Evolutionary conservation across 495 filamentous ascomycete species (phyloP), one percentile per base, ranked within the genome.

Genomic region (Penicillium soppii): DNA sequence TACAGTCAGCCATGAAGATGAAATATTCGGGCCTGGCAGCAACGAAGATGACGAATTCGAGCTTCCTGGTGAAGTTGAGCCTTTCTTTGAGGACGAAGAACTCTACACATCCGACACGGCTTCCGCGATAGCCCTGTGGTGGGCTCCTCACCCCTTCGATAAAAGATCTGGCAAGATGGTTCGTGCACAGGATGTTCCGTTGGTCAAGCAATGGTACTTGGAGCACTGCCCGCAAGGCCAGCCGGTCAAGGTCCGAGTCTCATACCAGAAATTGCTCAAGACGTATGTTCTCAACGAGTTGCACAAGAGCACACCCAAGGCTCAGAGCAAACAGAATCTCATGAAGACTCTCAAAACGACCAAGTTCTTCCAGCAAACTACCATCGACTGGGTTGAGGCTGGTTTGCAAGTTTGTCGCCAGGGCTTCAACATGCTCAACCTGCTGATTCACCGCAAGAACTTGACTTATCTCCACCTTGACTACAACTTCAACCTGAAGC

Each of bases 401-500:
- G 95, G 95, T 69, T 80, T 99, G 59, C 95, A 97, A 74, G 95
- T 99, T 52, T 97, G 94, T 68, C 83, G 95, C 37, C 95, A 99
- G 65, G 95, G 95, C 25, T 99, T 96, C 76, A 99, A 97, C 75
- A 99, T 99, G 95, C 78, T 99, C 54, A 99, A 97, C 65, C 75
- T 99, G 49, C 74, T 99, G 59, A 99, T 99, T 58, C 95, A 99
- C 66, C 83, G 95, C 52, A 99, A 99, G 82, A 97, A 97, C 66
- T 75, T 99, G 50, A 99, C 95, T 5, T 99, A 99, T 71, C 82
- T 99, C 33, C 95, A 99, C 78, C 80, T 99, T 21, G 95, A 99
- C 61, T 99, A 97, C 75, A 99, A 99, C 73, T 99, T 99, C 78
- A 99, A 99, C 73, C 66, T 99, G 64, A 99, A 99, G 74, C 95